Evolutionary conservation across 1,139 yeast species (phyloP).

Genomic region (Tardiomyces digboiensis): DNA sequence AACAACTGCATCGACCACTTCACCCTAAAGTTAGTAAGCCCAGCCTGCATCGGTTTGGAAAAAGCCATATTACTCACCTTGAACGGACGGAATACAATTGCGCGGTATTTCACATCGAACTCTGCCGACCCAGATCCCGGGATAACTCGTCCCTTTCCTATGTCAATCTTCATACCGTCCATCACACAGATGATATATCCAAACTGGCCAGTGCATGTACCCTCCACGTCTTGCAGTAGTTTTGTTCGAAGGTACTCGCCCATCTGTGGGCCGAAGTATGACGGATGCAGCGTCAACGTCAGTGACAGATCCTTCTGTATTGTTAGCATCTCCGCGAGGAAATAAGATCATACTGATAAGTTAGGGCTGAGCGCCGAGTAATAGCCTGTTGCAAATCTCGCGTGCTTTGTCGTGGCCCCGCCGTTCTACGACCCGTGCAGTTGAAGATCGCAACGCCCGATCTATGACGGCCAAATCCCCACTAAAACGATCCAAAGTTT

Average conservation of each 20-base stretch:
- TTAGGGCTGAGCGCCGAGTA: too few species aligned
- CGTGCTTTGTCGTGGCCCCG: too few species aligned
- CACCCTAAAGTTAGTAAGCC: conserved; percentile 39
- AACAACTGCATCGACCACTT: conserved; percentile 95
- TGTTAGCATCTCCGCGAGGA: too few species aligned
- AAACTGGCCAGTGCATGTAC: conserved; percentile 98
- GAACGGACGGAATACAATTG: conserved; percentile 97
- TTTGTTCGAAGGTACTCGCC: conserved; percentile 85
- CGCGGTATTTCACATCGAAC: conserved; percentile 91
- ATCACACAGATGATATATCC: conserved; percentile 95
- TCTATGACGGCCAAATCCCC: too few species aligned
- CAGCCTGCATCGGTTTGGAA: not conserved
- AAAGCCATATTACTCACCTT: conserved; percentile 32
- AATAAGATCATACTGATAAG: too few species aligned
- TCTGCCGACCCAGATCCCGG: conserved; percentile 94
- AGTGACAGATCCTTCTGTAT: conserved; percentile 70
- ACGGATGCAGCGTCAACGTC: conserved; percentile 90
- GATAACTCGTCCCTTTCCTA: conserved; percentile 86
- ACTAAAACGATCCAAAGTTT: too few species aligned
- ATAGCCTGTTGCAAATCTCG: too few species aligned
- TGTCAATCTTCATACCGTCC: conserved; percentile 91
- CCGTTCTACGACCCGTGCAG: too few species aligned
- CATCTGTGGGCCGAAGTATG: conserved; percentile 97
- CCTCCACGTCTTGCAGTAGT: conserved; percentile 91
- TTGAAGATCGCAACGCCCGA: too few species aligned